Conservation (phyloP, 352 stramenopile species). For the Phytopythium kandeliae region DNA sequence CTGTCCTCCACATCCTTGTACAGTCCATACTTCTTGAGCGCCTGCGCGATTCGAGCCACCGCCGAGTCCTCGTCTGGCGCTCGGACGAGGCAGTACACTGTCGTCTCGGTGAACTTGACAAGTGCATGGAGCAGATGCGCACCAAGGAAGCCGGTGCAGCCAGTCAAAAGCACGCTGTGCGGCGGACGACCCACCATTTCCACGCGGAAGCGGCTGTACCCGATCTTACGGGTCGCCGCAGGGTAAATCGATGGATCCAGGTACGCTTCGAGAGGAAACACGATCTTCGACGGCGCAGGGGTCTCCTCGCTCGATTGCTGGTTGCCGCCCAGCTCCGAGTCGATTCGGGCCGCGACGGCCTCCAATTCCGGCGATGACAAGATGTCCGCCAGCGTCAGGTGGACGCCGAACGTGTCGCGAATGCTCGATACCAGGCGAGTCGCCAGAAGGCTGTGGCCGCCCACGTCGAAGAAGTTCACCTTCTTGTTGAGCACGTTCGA, state of each 20-base stretch:
- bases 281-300: conserved; percentile 14
- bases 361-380: conserved; percentile 50
- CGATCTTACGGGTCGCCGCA: conserved; percentile 57
- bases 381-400: conserved; percentile 75
- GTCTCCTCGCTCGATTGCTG: conserved; percentile 7
- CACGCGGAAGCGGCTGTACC: conserved; percentile 76
- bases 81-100: conserved; percentile 83
- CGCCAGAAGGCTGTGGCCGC: conserved; percentile 73
- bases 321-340: conserved; percentile 18
- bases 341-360: conserved; percentile 51
- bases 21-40: conserved; percentile 52
- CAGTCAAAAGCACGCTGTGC: conserved; percentile 84
- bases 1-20: conserved; percentile 41
- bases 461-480: conserved; percentile 77
- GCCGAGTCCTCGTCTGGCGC: conserved; percentile 38
- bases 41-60: conserved; percentile 46
- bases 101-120: conserved; percentile 57
- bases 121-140: conserved; percentile 81
- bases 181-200: conserved; percentile 70
- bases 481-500: conserved; percentile 47
- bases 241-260: conserved; percentile 70
- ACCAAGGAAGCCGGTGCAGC: conserved; percentile 89
- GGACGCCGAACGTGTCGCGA: conserved; percentile 50
- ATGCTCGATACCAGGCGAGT: conserved; percentile 71
- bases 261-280: conserved; percentile 58